These are phyloP conservation scores for Galeopsis tetrahit DNA, from an alignment of 257 asterid genomes.

Conservation along the genomic window DNA sequence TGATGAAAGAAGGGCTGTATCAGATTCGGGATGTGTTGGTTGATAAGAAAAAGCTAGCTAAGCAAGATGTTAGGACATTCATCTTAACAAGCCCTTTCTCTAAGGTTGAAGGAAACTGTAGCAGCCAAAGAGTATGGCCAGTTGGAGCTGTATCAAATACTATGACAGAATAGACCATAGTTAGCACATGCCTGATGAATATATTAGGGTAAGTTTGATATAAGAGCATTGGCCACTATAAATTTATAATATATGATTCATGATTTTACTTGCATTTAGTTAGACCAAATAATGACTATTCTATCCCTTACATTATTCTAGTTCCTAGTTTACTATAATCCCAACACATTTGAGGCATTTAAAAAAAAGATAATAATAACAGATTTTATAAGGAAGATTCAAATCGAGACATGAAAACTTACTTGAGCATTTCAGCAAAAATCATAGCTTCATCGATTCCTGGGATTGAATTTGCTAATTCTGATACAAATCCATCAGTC, in stretches of 20 bases:
- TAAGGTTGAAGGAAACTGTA: constrained; percentile 95
- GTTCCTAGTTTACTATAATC: neutral
- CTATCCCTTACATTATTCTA: neutral
- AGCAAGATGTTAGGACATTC: constrained; percentile 15
- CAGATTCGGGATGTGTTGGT: no score
- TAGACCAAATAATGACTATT: neutral
- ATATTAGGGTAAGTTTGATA: constrained; percentile 15
- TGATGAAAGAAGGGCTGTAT: no score
- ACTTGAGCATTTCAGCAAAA: constrained; percentile 99
- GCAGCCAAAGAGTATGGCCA: constrained; percentile 93
- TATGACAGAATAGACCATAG: constrained; percentile 92
- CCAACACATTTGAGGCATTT: neutral
- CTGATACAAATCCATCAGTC: constrained; percentile 84
- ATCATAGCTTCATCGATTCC: constrained; percentile 99
- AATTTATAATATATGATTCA: neutral
- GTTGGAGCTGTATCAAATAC: constrained; percentile 99
- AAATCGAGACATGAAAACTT: constrained; percentile 36
- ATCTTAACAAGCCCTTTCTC: constrained; percentile 89
- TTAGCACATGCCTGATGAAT: constrained; percentile 83
- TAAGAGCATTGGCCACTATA: neutral
- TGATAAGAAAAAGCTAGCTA: no score
- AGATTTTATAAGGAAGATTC: neutral
- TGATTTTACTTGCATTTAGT: neutral
- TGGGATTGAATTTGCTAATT: constrained; percentile 89
- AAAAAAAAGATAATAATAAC: neutral